These are phyloP conservation scores for Hygrocybe coccinea DNA, from an alignment of 768 basidiomycete genomes.

Conservation along the genomic window DNA sequence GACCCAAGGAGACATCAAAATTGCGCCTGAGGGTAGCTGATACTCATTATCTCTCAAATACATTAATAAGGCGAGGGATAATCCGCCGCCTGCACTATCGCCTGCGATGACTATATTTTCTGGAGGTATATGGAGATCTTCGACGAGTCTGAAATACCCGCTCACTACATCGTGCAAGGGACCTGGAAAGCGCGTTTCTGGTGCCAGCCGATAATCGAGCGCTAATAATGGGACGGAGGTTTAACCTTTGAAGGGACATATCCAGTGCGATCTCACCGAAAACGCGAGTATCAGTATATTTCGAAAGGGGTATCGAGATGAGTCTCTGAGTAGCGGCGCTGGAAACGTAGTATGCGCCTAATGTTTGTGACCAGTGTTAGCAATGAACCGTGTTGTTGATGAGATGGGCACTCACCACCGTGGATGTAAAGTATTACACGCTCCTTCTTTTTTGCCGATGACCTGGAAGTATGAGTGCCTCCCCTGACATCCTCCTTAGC, in stretches of 20 bases:
- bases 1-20: conserved; percentile 94
- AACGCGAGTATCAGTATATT: conserved; percentile 82
- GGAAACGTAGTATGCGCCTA: conserved; percentile 90
- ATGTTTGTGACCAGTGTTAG: conserved; percentile 3
- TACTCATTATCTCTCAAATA: conserved; percentile 93
- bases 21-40: conserved; percentile 75
- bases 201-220: conserved; percentile 92
- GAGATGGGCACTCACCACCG: conserved; percentile 55
- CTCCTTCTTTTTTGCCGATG: conserved; percentile 47
- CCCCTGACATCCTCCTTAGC: conserved; percentile 16
- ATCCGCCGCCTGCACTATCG: conserved; percentile 91
- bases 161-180: conserved; percentile 80
- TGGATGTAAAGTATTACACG: conserved; percentile 91
- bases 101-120: conserved; percentile 87
- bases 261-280: conserved; percentile 49
- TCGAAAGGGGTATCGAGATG: conserved; percentile 86
- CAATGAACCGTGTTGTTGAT: neutral
- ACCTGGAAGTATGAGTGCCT: conserved; percentile 15
- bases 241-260: too few species aligned
- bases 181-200: conserved; percentile 91
- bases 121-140: conserved; percentile 85
- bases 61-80: conserved; percentile 81
- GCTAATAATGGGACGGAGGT: conserved; percentile 43
- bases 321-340: conserved; percentile 87
- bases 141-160: conserved; percentile 80